phyloP scores from a whole-genome alignment of 345 rosid species.

The Dipteronia sinensis region DNA sequence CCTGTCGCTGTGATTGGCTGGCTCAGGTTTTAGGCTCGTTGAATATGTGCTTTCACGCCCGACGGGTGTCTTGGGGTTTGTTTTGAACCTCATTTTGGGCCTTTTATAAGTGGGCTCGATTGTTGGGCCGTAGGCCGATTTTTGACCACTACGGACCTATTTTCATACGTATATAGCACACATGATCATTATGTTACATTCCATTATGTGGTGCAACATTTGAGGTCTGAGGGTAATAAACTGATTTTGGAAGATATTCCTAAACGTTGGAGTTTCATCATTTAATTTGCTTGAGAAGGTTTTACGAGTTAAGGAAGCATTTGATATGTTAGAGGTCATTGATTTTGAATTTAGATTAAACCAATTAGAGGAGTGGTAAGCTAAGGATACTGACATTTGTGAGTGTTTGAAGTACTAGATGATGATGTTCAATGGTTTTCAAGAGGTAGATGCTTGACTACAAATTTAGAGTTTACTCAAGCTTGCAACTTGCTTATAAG shows the following conservation, averaged over 20 bases:
- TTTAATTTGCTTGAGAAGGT: background rate
- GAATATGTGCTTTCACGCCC: too few relatives aligned
- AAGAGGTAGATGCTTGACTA: too few relatives aligned
- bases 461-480: background rate
- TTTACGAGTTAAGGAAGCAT: too few relatives aligned
- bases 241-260: background rate
- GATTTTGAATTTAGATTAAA: background rate
- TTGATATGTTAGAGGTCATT: too few relatives aligned
- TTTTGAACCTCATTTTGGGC: background rate
- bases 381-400: background rate
- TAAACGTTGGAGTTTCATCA: background rate
- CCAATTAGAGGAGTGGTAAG: background rate
- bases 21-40: too few relatives aligned
- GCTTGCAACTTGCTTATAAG: background rate
- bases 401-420: background rate
- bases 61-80: too few relatives aligned
- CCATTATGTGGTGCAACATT: too few relatives aligned
- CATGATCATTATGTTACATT: too few relatives aligned
- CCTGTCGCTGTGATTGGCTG: too few relatives aligned
- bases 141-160: too few relatives aligned
- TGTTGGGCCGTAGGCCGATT: too few relatives aligned
- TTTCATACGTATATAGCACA: too few relatives aligned
- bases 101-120: background rate
- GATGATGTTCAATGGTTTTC: background rate
- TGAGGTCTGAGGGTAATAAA: background rate